These are phyloP conservation scores for thale cress (Arabidopsis thaliana) DNA, from an alignment of 345 rosid genomes.

Conservation along the genomic window DNA sequence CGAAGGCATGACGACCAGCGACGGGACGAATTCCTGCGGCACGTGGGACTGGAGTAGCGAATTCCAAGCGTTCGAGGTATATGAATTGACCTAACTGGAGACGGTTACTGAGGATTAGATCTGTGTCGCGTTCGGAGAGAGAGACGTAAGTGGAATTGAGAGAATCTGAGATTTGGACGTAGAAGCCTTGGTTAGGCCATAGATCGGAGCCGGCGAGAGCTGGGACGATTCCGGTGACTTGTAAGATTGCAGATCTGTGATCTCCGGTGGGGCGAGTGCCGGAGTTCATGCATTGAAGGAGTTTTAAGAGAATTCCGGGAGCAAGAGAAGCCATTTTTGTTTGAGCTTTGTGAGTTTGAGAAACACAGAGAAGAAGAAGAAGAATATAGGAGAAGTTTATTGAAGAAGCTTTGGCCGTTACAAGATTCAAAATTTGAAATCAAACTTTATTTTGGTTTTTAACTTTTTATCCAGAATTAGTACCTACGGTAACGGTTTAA, in stretches of 20 bases:
- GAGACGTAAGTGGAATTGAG: constrained; percentile 95
- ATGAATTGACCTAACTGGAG: constrained; percentile 99
- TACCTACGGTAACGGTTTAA: too few relatives aligned
- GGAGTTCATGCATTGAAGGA: constrained; percentile 92
- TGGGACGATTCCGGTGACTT: constrained; percentile 91
- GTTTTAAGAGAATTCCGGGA: constrained; percentile 85
- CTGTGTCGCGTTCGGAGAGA: constrained; percentile 89
- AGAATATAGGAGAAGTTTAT: constrained; percentile 6
- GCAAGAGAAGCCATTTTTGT: constrained; percentile 77
- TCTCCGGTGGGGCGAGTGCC: constrained; percentile 81
- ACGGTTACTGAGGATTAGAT: constrained; percentile 86
- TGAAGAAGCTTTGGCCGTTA: constrained; percentile 54
- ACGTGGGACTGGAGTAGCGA: constrained; percentile 83
- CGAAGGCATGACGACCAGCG: constrained; percentile 89
- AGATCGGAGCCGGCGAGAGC: constrained; percentile 92
- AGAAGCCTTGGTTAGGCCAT: constrained; percentile 94
- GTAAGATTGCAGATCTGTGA: constrained; percentile 91
- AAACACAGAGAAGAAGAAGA: background rate
- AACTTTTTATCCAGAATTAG: background rate
- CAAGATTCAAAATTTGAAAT: constrained; percentile 51
- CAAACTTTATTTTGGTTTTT: background rate
- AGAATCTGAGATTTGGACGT: constrained; percentile 96
- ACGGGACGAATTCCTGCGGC: constrained; percentile 80
- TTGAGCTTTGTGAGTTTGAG: constrained; percentile 9
- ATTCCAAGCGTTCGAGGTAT: constrained; percentile 79